phyloP scores from a whole-genome alignment of 2,329 filamentous ascomycete genomes.

The Dactylellina drechsleri region DNA sequence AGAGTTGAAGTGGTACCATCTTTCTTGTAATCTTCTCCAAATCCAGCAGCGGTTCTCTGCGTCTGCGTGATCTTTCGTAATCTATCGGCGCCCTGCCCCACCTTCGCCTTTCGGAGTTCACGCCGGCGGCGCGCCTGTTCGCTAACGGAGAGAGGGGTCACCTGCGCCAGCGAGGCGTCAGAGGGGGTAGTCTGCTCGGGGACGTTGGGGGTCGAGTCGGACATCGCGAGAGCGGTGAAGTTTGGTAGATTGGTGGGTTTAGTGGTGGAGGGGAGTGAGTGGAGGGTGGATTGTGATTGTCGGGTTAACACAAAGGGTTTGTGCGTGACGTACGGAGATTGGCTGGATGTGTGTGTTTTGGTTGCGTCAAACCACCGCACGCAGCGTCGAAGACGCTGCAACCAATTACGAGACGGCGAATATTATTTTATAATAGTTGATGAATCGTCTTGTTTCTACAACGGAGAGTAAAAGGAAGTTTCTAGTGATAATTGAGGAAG shows the following conservation, averaged over 20 bases:
- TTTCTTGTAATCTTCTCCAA: conserved; percentile 42
- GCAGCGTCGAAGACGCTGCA: not conserved
- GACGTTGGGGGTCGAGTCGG: conserved; percentile 40
- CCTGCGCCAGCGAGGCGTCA: conserved; percentile 51
- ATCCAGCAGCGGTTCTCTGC: conserved; percentile 56
- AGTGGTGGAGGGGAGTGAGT: conserved; percentile 8
- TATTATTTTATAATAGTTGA: too few relatives aligned
- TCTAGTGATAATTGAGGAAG: too few relatives aligned
- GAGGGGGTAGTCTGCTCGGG: conserved; percentile 48
- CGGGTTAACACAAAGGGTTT: conserved; percentile 13
- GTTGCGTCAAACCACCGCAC: not conserved
- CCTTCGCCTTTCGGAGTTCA: conserved; percentile 81
- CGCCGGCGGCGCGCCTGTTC: conserved; percentile 79
- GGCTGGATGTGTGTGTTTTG: too few relatives aligned
- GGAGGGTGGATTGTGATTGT: conserved; percentile 1
- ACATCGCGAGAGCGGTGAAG: conserved; percentile 19
- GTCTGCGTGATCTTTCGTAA: conserved; percentile 75
- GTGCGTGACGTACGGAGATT: conserved; percentile 8
- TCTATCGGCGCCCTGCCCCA: conserved; percentile 75
- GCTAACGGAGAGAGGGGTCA: conserved; percentile 61
- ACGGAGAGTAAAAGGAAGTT: too few relatives aligned
- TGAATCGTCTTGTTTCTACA: too few relatives aligned
- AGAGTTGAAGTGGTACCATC: conserved; percentile 43
- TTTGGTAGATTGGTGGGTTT: conserved; percentile 3
- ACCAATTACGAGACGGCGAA: too few relatives aligned